Evolutionary conservation across 345 rosid species (phyloP).

Genomic region (Murraya paniculata): DNA sequence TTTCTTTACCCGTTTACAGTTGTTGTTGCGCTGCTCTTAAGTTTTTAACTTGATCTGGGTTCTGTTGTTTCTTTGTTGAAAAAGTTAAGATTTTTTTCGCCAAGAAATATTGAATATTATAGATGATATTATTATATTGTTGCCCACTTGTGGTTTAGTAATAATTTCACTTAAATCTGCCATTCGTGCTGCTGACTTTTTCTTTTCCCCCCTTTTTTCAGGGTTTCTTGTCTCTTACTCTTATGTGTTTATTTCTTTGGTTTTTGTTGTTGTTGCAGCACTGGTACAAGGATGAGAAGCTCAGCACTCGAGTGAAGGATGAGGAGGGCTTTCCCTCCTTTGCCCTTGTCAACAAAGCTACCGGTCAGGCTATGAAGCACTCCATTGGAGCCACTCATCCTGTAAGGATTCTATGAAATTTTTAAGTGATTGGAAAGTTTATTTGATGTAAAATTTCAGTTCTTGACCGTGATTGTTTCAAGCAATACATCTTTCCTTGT

Average conservation of each 20-base stretch:
- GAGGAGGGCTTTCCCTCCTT: slow-evolving; percentile 76
- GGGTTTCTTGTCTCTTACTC: background rate
- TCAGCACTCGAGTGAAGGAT: slow-evolving; percentile 77
- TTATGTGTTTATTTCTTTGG: background rate
- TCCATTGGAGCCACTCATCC: slow-evolving; percentile 74
- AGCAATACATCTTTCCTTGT: too few relatives aligned
- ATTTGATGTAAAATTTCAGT: background rate
- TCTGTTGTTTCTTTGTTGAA: background rate
- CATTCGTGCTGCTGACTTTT: background rate
- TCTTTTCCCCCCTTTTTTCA: background rate
- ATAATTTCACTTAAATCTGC: background rate
- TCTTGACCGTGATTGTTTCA: background rate
- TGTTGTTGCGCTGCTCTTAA: background rate
- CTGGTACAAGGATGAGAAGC: slow-evolving; percentile 92
- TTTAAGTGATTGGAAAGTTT: background rate
- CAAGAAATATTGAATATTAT: too few relatives aligned
- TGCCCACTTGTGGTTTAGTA: background rate
- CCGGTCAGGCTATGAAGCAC: slow-evolving; percentile 86
- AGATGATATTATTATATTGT: too few relatives aligned
- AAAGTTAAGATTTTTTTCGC: too few relatives aligned
- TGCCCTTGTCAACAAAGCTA: slow-evolving; percentile 80
- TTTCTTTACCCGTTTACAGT: background rate
- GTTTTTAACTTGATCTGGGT: background rate
- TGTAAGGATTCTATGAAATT: slow-evolving; percentile 40
- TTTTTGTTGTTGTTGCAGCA: slow-evolving; percentile 39